phyloP scores from a whole-genome alignment of 108 stramenopile genomes.

The Licmophora abbreviata region DNA sequence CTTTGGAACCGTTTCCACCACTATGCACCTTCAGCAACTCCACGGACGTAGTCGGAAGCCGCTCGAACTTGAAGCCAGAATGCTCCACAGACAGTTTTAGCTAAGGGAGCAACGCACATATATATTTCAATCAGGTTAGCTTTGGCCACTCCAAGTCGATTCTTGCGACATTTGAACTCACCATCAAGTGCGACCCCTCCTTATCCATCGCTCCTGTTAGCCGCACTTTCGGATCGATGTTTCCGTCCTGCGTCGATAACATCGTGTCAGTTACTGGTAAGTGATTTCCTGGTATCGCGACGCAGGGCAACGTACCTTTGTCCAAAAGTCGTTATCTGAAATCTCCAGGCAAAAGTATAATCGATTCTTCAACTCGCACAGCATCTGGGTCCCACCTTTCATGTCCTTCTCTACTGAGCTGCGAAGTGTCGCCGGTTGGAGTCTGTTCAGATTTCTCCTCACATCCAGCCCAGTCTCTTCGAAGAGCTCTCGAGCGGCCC shows the following conservation, averaged over 20 bases:
- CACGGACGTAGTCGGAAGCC: slow-evolving; percentile 23
- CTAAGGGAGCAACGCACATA: too few species aligned
- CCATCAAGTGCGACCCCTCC: slow-evolving; percentile 7
- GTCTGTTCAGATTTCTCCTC: slow-evolving; percentile 29
- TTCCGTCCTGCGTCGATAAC: too few species aligned
- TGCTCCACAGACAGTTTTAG: slow-evolving; percentile 70
- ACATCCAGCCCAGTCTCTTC: slow-evolving; percentile 82
- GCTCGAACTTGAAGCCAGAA: slow-evolving; percentile 66
- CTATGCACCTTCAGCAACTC: slow-evolving; percentile 45
- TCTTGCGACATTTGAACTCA: too few species aligned
- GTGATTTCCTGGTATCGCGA: too few species aligned
- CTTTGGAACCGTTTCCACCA: slow-evolving; percentile 60
- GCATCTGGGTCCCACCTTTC: background rate
- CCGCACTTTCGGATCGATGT: too few species aligned
- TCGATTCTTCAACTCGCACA: slow-evolving; percentile 33
- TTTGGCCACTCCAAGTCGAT: too few species aligned
- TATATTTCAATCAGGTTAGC: too few species aligned
- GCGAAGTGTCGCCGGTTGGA: slow-evolving; percentile 32
- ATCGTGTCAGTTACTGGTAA: too few species aligned
- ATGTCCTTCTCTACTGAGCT: background rate
- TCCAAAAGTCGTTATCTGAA: slow-evolving; percentile 43
- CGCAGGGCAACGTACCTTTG: slow-evolving; percentile 14
- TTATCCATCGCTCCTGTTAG: background rate
- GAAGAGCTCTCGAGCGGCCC: slow-evolving; percentile 68
- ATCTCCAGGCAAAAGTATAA: slow-evolving; percentile 46